A percentile compares a stretch with the other conserved stretches of the same genome.
phyloP scores from a whole-genome alignment of 2,329 filamentous ascomycete genomes.

The Trichophyton benhamiae region DNA sequence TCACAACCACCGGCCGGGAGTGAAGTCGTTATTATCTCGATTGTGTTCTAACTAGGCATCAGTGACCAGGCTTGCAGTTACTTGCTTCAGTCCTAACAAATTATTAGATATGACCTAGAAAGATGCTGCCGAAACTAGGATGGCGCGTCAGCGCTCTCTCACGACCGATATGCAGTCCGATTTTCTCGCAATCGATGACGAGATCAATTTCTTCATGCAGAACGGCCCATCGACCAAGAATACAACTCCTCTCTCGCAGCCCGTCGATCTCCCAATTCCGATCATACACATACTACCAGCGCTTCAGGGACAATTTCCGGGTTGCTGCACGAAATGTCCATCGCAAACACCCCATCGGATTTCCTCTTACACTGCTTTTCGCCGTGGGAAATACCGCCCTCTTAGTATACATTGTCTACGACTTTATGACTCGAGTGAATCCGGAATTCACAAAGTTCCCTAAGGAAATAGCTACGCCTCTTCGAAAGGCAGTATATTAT shows the following conservation, averaged over 20 bases:
- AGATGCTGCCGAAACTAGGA: constrained; percentile 18
- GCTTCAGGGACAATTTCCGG: constrained; percentile 23
- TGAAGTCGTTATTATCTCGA: too few species aligned
- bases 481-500: constrained; percentile 78
- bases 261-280: constrained; percentile 14
- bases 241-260: constrained; percentile 1
- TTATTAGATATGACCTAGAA: constrained; percentile 7
- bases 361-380: constrained; percentile 31
- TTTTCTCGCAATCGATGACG: not conserved
- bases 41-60: too few species aligned
- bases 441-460: constrained; percentile 35
- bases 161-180: constrained; percentile 2
- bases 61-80: not conserved
- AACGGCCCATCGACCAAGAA: not conserved
- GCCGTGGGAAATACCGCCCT: constrained; percentile 23
- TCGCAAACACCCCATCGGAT: constrained; percentile 33
- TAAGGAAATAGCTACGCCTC: constrained; percentile 40
- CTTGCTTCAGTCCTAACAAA: not conserved
- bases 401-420: constrained; percentile 32
- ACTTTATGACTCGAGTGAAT: constrained; percentile 32
- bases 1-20: too few species aligned
- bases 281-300: constrained; percentile 19
- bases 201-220: not conserved
- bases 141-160: constrained; percentile 21
- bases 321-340: constrained; percentile 29